Evolutionary conservation across 2,329 filamentous ascomycete species (phyloP).

Genomic region (Calonectria pseudoturangicola): DNA sequence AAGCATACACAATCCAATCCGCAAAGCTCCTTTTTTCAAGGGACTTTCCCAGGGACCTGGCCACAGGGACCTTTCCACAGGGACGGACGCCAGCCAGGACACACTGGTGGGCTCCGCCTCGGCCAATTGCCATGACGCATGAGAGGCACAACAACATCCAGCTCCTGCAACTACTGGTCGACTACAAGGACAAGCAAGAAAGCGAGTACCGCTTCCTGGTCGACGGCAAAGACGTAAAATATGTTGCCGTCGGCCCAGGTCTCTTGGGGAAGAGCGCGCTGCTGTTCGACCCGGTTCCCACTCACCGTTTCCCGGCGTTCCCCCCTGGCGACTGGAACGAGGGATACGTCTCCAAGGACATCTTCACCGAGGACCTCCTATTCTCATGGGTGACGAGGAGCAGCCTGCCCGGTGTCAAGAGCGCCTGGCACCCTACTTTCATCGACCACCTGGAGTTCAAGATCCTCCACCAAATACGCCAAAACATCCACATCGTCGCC

Average conservation of each 20-base stretch:
- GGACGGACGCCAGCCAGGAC: slow-evolving; percentile 2
- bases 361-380: slow-evolving; percentile 49
- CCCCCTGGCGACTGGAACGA: slow-evolving; percentile 64
- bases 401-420: slow-evolving; percentile 56
- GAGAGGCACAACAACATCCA: slow-evolving; percentile 42
- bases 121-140: slow-evolving; percentile 21
- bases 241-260: slow-evolving; percentile 62
- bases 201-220: slow-evolving; percentile 63
- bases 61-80: neutral
- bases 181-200: slow-evolving; percentile 51
- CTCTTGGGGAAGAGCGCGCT: slow-evolving; percentile 57
- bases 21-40: neutral
- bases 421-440: slow-evolving; percentile 58
- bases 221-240: slow-evolving; percentile 61
- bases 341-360: slow-evolving; percentile 58
- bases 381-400: slow-evolving; percentile 54
- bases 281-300: slow-evolving; percentile 57
- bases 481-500: slow-evolving; percentile 53
- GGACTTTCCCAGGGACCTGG: neutral
- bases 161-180: slow-evolving; percentile 51
- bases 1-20: slow-evolving; percentile 1
- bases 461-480: slow-evolving; percentile 48
- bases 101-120: slow-evolving; percentile 12
- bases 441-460: slow-evolving; percentile 61
- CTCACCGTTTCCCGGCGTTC: slow-evolving; percentile 59